phyloP scores from a whole-genome alignment of 345 rosid species.

The Alliaria petiolata region DNA sequence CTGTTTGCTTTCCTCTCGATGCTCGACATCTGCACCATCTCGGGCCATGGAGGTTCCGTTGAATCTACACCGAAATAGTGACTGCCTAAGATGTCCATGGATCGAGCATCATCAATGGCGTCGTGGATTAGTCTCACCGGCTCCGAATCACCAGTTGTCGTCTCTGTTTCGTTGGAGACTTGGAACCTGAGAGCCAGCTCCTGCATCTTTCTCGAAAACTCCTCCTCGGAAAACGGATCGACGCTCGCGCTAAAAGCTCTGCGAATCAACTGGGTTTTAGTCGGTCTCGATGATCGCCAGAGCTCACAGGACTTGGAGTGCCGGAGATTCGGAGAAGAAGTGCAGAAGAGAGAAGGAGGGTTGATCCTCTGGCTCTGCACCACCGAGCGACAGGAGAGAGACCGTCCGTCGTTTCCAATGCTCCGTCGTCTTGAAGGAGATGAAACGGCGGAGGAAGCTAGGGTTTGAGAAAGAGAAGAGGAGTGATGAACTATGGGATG shows the following conservation, averaged over 20 bases:
- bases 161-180: slow-evolving; percentile 29
- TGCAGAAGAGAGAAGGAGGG: slow-evolving; percentile 43
- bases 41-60: slow-evolving; percentile 37
- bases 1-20: slow-evolving; percentile 89
- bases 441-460: slow-evolving; percentile 52
- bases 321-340: slow-evolving; percentile 28
- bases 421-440: slow-evolving; percentile 52
- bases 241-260: slow-evolving; percentile 53
- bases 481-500: slow-evolving; percentile 49
- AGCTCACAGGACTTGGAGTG: slow-evolving; percentile 44
- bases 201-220: slow-evolving; percentile 55
- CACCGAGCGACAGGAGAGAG: slow-evolving; percentile 33
- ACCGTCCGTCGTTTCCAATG: slow-evolving; percentile 22
- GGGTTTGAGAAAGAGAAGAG: slow-evolving; percentile 53
- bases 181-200: slow-evolving; percentile 57
- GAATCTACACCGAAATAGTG: slow-evolving; percentile 20
- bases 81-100: too few relatives aligned
- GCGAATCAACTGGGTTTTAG: slow-evolving; percentile 28
- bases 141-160: background rate
- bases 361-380: slow-evolving; percentile 35
- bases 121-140: slow-evolving; percentile 1
- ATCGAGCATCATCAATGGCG: background rate
- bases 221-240: slow-evolving; percentile 65
- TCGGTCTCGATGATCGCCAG: slow-evolving; percentile 32
- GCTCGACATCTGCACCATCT: slow-evolving; percentile 43